Base-by-base conservation (phyloP, 2,329 filamentous ascomycete genomes). In the Cercospora janseana region DNA sequence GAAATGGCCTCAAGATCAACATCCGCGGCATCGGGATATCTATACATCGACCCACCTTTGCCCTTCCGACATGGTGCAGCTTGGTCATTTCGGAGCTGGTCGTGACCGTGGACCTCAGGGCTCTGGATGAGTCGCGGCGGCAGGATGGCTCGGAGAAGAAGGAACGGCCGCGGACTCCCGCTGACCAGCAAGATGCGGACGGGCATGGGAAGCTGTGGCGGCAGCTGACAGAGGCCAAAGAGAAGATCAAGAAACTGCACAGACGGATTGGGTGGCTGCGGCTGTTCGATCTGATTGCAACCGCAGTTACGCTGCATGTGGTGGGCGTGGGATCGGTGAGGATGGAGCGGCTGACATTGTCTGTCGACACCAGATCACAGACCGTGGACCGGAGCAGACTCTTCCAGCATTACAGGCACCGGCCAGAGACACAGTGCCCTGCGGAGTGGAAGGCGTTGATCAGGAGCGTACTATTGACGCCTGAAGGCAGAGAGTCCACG, bases 61-160 rank as follows among this genome's bases (percentile, higher is more conserved):
- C 92, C 38, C 90, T 97, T 69, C 93, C 93, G 35, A 97, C 94
- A 56, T 97, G 92, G 90, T 75, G 95, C 62, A 97, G 91, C 68
- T 78, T 98, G 43, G 87, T 93, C 6, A 72, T 98, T 52, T 88
- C 83, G 63, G 93, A 96, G 66, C 75, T 96, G 42, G 87, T 84
- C 42, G 78, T 98, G 43, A 94, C 88, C 0, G 69, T 97, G 34
- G 88, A 98, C 66, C 75, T 90, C 37, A 79, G 80, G 53, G 79
- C 82, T 40, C 70, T 93, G 32, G 79, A 66, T 9, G 59, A 63
- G 13, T 43, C 47, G 10, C 44, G 50, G 29, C 35, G 53, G 28
- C 48, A 55, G 41, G 57, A 52, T 21, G 27, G 29, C 9, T 34
- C 55, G 12, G 58, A 58, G 42, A 56, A 55, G 15, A 42, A 51